These are phyloP conservation scores for Hymenoscyphus salicellus DNA, from an alignment of 2,329 filamentous ascomycete species.

Conservation along the genomic window DNA sequence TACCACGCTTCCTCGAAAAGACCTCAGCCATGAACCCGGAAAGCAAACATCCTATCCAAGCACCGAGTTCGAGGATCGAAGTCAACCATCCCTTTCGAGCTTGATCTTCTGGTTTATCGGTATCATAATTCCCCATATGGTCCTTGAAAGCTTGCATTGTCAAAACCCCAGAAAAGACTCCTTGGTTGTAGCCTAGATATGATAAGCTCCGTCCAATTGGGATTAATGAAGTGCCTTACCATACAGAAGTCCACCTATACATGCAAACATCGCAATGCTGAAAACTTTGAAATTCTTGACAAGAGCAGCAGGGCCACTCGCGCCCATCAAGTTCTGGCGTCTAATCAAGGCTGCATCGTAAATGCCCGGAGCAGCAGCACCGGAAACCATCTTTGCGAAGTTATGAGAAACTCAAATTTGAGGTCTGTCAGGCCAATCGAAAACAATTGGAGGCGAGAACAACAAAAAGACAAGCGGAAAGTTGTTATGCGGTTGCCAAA, in stretches of 20 bases:
- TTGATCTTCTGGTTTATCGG: slow-evolving; percentile 44
- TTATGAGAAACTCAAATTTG: neutral
- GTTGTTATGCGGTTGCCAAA: neutral
- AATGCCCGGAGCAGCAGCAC: slow-evolving; percentile 35
- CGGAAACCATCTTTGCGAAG: slow-evolving; percentile 28
- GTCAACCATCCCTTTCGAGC: slow-evolving; percentile 59
- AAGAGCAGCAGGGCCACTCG: slow-evolving; percentile 50
- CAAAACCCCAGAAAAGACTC: slow-evolving; percentile 70
- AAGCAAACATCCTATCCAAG: slow-evolving; percentile 70
- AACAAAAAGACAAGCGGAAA: neutral
- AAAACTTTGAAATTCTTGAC: slow-evolving; percentile 61
- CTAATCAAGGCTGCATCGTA: slow-evolving; percentile 53
- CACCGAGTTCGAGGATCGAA: slow-evolving; percentile 71
- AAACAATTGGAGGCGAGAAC: neutral
- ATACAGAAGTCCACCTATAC: slow-evolving; percentile 57
- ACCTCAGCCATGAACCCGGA: slow-evolving; percentile 70
- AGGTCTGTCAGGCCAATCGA: neutral
- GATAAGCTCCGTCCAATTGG: slow-evolving; percentile 49
- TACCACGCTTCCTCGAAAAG: slow-evolving; percentile 65
- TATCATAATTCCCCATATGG: slow-evolving; percentile 55
- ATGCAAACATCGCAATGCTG: slow-evolving; percentile 59
- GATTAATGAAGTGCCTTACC: slow-evolving; percentile 18
- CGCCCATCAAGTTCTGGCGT: slow-evolving; percentile 53
- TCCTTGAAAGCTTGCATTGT: slow-evolving; percentile 53
- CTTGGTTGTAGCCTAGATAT: slow-evolving; percentile 63